These are phyloP conservation scores for Corylus avellana DNA, from an alignment of 306 rosid genomes.

Conservation along the genomic window DNA sequence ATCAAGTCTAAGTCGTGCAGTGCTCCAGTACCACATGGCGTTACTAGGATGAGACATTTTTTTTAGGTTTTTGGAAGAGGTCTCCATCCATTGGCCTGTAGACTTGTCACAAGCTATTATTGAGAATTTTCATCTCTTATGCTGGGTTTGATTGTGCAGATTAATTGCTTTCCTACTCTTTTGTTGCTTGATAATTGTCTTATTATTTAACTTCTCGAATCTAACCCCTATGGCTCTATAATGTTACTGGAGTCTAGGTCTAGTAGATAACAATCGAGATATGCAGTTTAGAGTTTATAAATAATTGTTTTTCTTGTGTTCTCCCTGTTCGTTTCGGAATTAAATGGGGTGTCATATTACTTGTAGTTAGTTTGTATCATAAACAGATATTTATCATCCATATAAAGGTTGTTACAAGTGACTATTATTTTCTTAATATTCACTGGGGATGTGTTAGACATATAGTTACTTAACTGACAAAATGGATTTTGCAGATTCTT, in stretches of 20 bases:
- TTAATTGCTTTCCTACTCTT: not conserved
- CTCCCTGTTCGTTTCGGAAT: not conserved
- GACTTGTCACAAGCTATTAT: not conserved
- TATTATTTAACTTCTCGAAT: not conserved
- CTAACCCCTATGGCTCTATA: not conserved
- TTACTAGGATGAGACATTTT: not conserved
- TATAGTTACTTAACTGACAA: constrained; percentile 14
- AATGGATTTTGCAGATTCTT: constrained; percentile 56
- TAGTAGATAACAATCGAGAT: not conserved
- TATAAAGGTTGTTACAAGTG: not conserved
- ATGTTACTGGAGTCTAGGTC: not conserved
- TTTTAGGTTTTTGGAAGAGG: not conserved
- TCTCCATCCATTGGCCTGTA: not conserved
- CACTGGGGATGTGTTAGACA: not conserved
- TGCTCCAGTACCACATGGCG: too few species aligned
- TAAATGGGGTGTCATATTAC: not conserved
- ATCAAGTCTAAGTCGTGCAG: too few species aligned
- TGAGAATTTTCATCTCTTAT: not conserved
- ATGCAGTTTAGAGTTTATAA: not conserved
- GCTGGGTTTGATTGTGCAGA: not conserved
- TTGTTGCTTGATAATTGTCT: not conserved
- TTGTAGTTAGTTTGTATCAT: not conserved
- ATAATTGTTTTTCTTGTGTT: not conserved
- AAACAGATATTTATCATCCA: not conserved
- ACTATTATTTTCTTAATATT: not conserved